A percentile compares a stretch with the other conserved stretches of the same genome.
Evolutionary conservation across 768 basidiomycete species (phyloP).

Genomic region (Amanita phalloides): DNA sequence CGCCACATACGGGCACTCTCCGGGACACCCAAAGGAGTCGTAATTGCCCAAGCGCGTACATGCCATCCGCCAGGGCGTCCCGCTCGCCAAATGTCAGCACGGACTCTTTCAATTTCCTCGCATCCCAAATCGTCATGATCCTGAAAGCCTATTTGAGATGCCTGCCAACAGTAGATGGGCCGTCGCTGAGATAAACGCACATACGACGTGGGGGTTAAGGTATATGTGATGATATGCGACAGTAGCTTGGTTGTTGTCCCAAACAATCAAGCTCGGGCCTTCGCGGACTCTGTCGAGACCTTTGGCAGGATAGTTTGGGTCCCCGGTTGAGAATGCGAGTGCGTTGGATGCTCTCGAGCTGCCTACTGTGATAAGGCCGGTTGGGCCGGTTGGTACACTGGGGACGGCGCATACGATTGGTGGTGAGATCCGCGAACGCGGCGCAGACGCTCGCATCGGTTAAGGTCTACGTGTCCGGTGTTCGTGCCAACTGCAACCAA

Average conservation of each 20-base stretch:
- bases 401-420: slow-evolving; percentile 18
- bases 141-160: slow-evolving; percentile 67
- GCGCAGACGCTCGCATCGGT: slow-evolving; percentile 57
- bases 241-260: slow-evolving; percentile 41
- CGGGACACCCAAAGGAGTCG: background rate
- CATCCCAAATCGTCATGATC: slow-evolving; percentile 69
- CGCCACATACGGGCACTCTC: slow-evolving; percentile 6
- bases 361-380: slow-evolving; percentile 49
- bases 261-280: slow-evolving; percentile 63
- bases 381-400: slow-evolving; percentile 44
- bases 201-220: slow-evolving; percentile 15
- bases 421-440: slow-evolving; percentile 26
- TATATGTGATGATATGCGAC: slow-evolving; percentile 12
- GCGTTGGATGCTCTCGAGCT: slow-evolving; percentile 64
- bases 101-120: slow-evolving; percentile 49
- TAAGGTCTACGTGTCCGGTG: slow-evolving; percentile 63
- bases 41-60: background rate
- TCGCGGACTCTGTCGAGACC: slow-evolving; percentile 73
- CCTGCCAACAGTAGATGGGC: slow-evolving; percentile 62
- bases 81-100: slow-evolving; percentile 65
- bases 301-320: slow-evolving; percentile 68
- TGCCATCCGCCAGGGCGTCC: slow-evolving; percentile 63
- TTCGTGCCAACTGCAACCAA: slow-evolving; percentile 66
- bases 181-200: slow-evolving; percentile 57
- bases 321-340: slow-evolving; percentile 52